phyloP scores from a whole-genome alignment of 768 basidiomycete genomes.

The Tricholoma saponaceum region DNA sequence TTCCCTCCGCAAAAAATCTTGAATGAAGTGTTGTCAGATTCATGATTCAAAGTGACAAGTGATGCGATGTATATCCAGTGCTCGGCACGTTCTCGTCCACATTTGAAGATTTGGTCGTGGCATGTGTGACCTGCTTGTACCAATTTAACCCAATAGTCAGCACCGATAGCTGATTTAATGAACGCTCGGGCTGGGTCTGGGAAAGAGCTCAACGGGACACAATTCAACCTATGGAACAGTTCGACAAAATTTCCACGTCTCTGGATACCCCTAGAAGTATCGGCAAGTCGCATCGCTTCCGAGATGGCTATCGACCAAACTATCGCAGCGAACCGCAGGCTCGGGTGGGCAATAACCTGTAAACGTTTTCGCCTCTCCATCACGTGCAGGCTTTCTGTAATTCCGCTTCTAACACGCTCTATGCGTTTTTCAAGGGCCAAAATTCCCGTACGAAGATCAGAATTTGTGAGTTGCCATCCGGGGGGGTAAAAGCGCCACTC shows the following conservation, averaged over 20 bases:
- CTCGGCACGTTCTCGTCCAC: not conserved
- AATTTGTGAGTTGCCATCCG: not conserved
- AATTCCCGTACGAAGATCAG: not conserved
- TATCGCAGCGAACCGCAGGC: not conserved
- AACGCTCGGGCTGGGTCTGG: not conserved
- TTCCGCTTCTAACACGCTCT: not conserved
- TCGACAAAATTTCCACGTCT: not conserved
- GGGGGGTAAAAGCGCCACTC: too few species aligned
- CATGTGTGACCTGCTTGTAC: too few species aligned
- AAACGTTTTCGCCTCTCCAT: not conserved
- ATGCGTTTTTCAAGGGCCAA: not conserved
- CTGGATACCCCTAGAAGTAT: not conserved
- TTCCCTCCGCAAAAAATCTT: not conserved
- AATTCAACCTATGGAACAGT: not conserved
- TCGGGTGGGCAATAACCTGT: not conserved
- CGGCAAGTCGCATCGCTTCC: not conserved
- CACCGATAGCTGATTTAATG: not conserved
- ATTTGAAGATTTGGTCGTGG: too few species aligned
- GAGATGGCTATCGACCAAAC: not conserved
- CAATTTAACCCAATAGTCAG: not conserved
- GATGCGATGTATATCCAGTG: not conserved
- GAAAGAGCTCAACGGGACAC: not conserved
- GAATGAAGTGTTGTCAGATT: not conserved
- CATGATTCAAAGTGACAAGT: not conserved
- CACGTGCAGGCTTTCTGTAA: not conserved